Evolutionary conservation across 768 basidiomycete species (phyloP).

Genomic region (Suillus luteus): DNA sequence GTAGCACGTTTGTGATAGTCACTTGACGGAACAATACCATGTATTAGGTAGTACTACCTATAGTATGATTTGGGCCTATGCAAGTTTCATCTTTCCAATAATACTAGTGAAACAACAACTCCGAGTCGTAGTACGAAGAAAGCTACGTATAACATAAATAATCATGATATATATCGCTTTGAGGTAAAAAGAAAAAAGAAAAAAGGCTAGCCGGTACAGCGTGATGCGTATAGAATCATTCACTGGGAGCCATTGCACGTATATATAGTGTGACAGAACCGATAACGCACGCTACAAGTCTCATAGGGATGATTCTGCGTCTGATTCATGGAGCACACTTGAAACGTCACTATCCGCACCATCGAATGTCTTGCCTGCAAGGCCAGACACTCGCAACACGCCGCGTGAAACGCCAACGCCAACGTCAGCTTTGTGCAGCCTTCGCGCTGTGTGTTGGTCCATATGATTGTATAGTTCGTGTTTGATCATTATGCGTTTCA

Average conservation of each 20-base stretch:
- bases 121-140: too few relatives aligned
- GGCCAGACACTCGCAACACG: not conserved
- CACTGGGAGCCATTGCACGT: not conserved
- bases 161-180: not conserved
- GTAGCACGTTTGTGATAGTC: too few relatives aligned
- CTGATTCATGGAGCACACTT: not conserved
- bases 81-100: too few relatives aligned
- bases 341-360: not conserved
- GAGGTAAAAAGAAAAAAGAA: not conserved
- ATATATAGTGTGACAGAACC: not conserved
- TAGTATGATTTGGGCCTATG: too few relatives aligned
- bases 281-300: not conserved
- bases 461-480: not conserved
- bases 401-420: not conserved
- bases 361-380: not conserved
- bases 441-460: not conserved
- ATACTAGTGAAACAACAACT: too few relatives aligned
- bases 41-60: too few relatives aligned
- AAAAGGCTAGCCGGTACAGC: not conserved
- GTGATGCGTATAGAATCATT: not conserved
- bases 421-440: constrained; percentile 13
- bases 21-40: too few relatives aligned
- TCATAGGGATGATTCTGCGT: not conserved
- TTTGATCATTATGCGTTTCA: constrained; percentile 11
- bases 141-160: too few relatives aligned